These are phyloP conservation scores for Dioscorea cayenensis DNA, from an alignment of 116 monocot genomes.

Conservation along the genomic window DNA sequence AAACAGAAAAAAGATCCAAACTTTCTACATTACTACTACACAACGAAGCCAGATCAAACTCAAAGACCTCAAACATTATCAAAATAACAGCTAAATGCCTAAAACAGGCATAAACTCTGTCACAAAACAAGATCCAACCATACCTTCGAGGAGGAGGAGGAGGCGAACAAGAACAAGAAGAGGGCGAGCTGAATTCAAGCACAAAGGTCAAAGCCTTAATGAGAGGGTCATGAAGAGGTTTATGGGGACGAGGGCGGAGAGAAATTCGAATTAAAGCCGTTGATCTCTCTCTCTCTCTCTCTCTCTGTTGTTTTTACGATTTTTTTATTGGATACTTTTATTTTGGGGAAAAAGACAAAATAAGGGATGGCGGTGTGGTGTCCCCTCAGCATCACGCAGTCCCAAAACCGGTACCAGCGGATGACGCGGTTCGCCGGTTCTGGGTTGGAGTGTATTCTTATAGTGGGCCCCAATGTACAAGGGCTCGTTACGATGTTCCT, in stretches of 20 bases:
- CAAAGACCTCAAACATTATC: not conserved
- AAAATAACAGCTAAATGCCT: not conserved
- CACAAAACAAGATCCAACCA: not conserved
- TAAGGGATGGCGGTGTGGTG: not conserved
- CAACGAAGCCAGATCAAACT: not conserved
- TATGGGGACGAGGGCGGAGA: not conserved
- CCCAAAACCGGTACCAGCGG: not conserved
- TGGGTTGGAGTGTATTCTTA: too few relatives aligned
- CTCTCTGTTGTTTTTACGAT: not conserved
- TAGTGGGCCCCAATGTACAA: not conserved
- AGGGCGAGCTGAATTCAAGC: not conserved
- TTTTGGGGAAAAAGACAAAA: not conserved
- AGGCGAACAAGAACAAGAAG: not conserved
- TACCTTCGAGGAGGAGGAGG: not conserved
- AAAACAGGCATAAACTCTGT: not conserved
- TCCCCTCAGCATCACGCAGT: not conserved
- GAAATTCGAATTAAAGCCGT: conserved; percentile 6
- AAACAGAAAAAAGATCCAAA: not conserved
- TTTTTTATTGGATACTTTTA: too few relatives aligned
- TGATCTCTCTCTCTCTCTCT: not conserved
- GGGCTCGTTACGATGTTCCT: too few relatives aligned
- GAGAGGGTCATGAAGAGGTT: not conserved
- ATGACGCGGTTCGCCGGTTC: too few relatives aligned
- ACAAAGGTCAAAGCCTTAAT: not conserved
- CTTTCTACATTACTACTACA: not conserved